Evolutionary conservation across 2,329 filamentous ascomycete species (phyloP).

Genomic region (Phialophora expanda): DNA sequence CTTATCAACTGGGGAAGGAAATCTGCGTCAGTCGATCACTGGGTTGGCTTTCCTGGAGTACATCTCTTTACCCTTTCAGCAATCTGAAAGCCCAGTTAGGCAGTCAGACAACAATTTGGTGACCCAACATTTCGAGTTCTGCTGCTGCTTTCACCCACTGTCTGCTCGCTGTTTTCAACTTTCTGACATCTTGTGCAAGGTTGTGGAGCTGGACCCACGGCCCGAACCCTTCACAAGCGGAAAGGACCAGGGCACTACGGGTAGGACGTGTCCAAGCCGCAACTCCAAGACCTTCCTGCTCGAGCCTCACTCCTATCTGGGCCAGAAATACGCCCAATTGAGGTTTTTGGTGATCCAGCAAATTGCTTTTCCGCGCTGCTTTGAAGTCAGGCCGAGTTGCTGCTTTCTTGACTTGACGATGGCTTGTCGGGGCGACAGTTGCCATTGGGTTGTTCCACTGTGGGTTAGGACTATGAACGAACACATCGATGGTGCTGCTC

Average conservation of each 20-base stretch:
- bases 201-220: not conserved
- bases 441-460: not conserved
- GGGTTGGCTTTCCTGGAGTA: too few relatives aligned
- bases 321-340: not conserved
- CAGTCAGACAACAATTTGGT: not conserved
- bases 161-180: not conserved
- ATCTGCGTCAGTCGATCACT: not conserved
- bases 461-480: too few relatives aligned
- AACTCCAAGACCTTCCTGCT: not conserved
- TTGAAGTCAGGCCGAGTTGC: not conserved
- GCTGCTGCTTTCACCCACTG: slow-evolving; percentile 1
- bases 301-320: not conserved
- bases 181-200: not conserved
- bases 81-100: not conserved
- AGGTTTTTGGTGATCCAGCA: slow-evolving; percentile 4
- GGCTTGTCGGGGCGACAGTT: not conserved
- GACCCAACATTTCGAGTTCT: not conserved
- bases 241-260: not conserved
- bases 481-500: too few relatives aligned
- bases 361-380: slow-evolving; percentile 6
- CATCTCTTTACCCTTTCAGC: not conserved
- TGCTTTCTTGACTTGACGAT: slow-evolving; percentile 3
- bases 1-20: not conserved
- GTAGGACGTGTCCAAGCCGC: not conserved
- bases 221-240: not conserved